These are phyloP conservation scores for Yamadazyma triangularis DNA, from an alignment of 1,139 yeast species.

Conservation along the genomic window DNA sequence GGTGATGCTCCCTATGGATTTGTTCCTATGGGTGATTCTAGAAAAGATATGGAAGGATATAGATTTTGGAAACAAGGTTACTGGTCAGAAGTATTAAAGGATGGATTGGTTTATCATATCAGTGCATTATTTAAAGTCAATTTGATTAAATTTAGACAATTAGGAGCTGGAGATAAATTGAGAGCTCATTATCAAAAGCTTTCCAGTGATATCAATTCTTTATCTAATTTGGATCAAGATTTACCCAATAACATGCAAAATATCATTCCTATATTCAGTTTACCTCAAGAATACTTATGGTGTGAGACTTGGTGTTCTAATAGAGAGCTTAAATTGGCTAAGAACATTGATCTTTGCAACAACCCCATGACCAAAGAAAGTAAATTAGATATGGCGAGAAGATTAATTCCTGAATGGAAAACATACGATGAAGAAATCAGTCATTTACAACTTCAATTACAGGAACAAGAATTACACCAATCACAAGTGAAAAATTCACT, in stretches of 20 bases:
- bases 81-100: slow-evolving; percentile 67
- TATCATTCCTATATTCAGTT: slow-evolving; percentile 59
- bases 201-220: slow-evolving; percentile 73
- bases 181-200: slow-evolving; percentile 85
- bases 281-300: slow-evolving; percentile 87
- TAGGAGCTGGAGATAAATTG: slow-evolving; percentile 72
- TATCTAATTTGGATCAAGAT: slow-evolving; percentile 86
- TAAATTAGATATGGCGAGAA: slow-evolving; percentile 65
- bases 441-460: no score
- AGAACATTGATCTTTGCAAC: slow-evolving; percentile 78
- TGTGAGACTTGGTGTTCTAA: slow-evolving; percentile 93
- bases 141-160: slow-evolving; percentile 55
- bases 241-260: slow-evolving; percentile 81
- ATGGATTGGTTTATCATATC: slow-evolving; percentile 67
- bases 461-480: no score
- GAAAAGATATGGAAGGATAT: slow-evolving; percentile 77
- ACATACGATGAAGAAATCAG: slow-evolving; percentile 58
- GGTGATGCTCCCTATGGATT: slow-evolving; percentile 81
- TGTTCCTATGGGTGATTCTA: slow-evolving; percentile 83
- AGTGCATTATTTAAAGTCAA: slow-evolving; percentile 85
- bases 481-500: no score
- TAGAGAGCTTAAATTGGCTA: slow-evolving; percentile 54
- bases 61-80: slow-evolving; percentile 94
- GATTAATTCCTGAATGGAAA: slow-evolving; percentile 78
- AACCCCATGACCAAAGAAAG: slow-evolving; percentile 79